phyloP scores from a whole-genome alignment of 2,329 filamentous ascomycete species.

The Botrytis galanthina region DNA sequence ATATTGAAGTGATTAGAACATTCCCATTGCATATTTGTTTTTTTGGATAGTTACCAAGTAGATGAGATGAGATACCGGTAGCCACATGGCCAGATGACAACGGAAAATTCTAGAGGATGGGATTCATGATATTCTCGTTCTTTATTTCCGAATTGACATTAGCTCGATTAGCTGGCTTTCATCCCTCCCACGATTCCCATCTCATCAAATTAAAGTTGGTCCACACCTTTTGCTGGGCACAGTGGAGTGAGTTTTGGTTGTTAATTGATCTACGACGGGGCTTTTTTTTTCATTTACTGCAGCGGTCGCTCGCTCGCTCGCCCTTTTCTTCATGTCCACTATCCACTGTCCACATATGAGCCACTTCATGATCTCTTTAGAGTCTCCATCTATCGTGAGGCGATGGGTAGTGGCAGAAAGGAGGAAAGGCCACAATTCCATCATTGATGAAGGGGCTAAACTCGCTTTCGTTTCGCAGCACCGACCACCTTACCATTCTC shows the following conservation, averaged over 20 bases:
- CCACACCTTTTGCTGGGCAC: neutral
- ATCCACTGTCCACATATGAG: neutral
- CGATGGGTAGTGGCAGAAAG: neutral
- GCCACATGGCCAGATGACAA: constrained; percentile 7
- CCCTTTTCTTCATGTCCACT: neutral
- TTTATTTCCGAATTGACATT: constrained; percentile 9
- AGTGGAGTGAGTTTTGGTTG: neutral
- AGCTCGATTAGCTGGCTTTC: neutral
- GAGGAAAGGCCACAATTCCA: constrained; percentile 6
- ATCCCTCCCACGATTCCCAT: neutral
- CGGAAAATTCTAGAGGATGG: constrained; percentile 2
- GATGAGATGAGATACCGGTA: constrained; percentile 3
- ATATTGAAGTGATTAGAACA: neutral
- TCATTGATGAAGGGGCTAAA: constrained; percentile 13
- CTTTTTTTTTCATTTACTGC: neutral
- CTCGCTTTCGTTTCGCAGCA: constrained; percentile 17
- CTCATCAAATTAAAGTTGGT: constrained; percentile 18
- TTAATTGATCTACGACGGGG: constrained; percentile 1
- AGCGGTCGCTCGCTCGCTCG: neutral
- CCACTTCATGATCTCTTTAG: neutral
- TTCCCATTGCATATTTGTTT: neutral
- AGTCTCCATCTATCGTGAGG: neutral
- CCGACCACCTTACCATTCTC: neutral
- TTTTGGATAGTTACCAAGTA: neutral
- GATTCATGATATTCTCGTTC: constrained; percentile 8